Base-by-base conservation (phyloP, 805 yeast species). In the Candida germanica region DNA sequence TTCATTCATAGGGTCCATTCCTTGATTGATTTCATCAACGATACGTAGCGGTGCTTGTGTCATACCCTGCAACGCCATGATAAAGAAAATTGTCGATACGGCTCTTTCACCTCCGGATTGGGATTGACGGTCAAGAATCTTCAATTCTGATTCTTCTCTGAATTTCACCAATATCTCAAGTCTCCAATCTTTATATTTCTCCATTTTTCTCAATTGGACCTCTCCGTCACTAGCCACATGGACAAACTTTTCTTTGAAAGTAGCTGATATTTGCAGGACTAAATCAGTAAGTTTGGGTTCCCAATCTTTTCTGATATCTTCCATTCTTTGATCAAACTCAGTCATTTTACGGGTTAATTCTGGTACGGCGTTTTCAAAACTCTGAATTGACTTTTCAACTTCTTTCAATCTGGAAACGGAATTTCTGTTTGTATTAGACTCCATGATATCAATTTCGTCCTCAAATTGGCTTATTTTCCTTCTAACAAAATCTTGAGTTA, bases 91-190 rank as follows among this genome's bases (percentile, higher is more conserved):
- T 0, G 98, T 93, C 0, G 97, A 82, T 0, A 93, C 96, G 1
- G 98, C 95, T 51, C 96, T 77, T 59, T 93, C 99, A 33, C 99
- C 99, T 38, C 99, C 99, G 1, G 96, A 87, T 56, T 93, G 98
- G 3, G 91, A 78, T 39, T 83, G 87, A n/a, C 87, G 78, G 50
- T 87, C 89, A 32, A 93, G 68, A 13, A 76, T 75, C 44, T 80
- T 79, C 40, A 84, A 57, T n/a, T 72, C 79, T 11, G 88, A 79
- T 31, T 71, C 76, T 46, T 83, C 87, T 52, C 98, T 73, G 57
- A 93, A 93, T 43, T 87, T 80, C 6, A 93, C 98, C 56, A 79
- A 56, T 29, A 94, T 86, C 41, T 85, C 84, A 33, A 93, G 61
- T 48, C 78, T 76, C 98, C 98, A 93, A 33, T 87, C 80, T 13